Evolutionary conservation across 257 asterid species (phyloP).

Genomic region (Rhazya stricta): DNA sequence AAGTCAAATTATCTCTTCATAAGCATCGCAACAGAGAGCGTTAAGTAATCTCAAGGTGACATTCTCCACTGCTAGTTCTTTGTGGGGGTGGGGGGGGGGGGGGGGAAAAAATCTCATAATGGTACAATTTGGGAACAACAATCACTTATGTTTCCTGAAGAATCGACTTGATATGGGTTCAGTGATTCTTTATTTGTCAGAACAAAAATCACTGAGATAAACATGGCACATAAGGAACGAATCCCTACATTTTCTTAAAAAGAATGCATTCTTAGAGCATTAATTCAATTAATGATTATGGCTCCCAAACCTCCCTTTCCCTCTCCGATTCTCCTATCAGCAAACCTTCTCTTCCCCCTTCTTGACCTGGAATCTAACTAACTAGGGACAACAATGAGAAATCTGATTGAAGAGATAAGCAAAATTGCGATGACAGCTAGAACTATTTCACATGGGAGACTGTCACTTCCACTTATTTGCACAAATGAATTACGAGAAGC

Average conservation of each 20-base stretch:
- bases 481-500: not conserved
- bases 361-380: not conserved
- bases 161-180: not conserved
- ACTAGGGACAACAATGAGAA: not conserved
- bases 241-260: not conserved
- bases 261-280: no score
- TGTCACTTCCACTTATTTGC: not conserved
- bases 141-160: not conserved
- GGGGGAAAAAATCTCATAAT: not conserved
- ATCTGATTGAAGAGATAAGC: not conserved
- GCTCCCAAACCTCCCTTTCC: not conserved
- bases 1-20: not conserved
- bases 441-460: not conserved
- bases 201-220: not conserved
- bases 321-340: not conserved
- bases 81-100: no score
- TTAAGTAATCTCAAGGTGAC: not conserved
- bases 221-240: not conserved
- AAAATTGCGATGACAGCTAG: not conserved
- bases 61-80: not conserved
- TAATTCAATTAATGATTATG: not conserved
- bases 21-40: not conserved
- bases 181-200: not conserved
- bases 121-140: no score
- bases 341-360: not conserved